phyloP scores from a whole-genome alignment of 116 monocot genomes.

The Zostera marina region DNA sequence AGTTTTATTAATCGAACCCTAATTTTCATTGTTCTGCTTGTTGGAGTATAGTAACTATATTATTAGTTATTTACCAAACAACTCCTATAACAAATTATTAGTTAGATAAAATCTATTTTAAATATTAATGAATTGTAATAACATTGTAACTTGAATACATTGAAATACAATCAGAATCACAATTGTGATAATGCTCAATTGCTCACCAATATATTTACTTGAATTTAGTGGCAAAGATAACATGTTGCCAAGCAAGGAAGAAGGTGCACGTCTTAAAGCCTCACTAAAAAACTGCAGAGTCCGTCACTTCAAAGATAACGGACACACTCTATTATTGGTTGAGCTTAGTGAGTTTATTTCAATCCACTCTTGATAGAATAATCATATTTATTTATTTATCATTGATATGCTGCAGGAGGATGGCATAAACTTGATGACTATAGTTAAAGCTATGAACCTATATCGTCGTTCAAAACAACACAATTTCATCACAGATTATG shows the following conservation, averaged over 20 bases:
- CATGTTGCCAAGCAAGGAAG: slow-evolving; percentile 64
- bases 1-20: too few relatives aligned
- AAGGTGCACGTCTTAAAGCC: slow-evolving; percentile 47
- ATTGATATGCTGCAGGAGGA: slow-evolving; percentile 41
- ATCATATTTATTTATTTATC: background rate
- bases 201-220: background rate
- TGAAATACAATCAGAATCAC: too few relatives aligned
- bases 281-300: slow-evolving; percentile 50
- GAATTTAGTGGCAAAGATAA: slow-evolving; percentile 62
- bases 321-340: slow-evolving; percentile 69
- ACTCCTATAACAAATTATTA: too few relatives aligned
- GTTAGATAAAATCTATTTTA: too few relatives aligned
- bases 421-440: slow-evolving; percentile 58
- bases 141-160: too few relatives aligned
- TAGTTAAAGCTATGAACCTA: slow-evolving; percentile 45
- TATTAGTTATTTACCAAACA: too few relatives aligned
- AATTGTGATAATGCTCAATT: background rate
- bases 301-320: slow-evolving; percentile 67
- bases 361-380: background rate
- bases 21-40: too few relatives aligned
- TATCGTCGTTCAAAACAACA: slow-evolving; percentile 48
- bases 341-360: background rate
- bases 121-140: too few relatives aligned
- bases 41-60: too few relatives aligned
- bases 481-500: slow-evolving; percentile 43